These are phyloP conservation scores for Dunaliella primolecta DNA, from an alignment of 139 green algal genomes.

Conservation along the genomic window DNA sequence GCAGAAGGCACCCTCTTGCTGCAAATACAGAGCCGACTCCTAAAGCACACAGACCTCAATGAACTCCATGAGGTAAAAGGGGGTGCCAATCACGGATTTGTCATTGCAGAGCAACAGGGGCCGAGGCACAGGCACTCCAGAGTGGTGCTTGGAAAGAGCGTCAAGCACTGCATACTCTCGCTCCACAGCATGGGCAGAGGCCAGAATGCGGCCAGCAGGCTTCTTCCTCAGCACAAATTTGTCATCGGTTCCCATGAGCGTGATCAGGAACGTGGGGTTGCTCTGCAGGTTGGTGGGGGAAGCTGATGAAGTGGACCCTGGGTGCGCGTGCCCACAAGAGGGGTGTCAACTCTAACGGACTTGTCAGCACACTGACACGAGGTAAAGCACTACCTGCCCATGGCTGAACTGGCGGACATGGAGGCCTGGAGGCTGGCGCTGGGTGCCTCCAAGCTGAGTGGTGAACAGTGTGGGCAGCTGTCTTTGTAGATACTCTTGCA, in stretches of 20 bases:
- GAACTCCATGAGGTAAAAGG: conserved; percentile 94
- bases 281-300: conserved; percentile 74
- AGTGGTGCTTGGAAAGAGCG: conserved; percentile 41
- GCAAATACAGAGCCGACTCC: too few relatives aligned
- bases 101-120: conserved; percentile 80
- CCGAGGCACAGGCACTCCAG: conserved; percentile 75
- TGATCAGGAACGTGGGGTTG: conserved; percentile 95
- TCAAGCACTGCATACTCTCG: conserved; percentile 76
- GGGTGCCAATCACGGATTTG: conserved; percentile 76
- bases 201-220: conserved; percentile 84
- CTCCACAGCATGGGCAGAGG: conserved; percentile 92
- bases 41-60: neutral
- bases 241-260: neutral
- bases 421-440: neutral
- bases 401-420: neutral
- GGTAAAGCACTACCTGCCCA: neutral
- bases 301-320: conserved; percentile 82
- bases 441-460: neutral
- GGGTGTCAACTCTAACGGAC: conserved; percentile 64
- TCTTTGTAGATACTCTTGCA: neutral
- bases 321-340: conserved; percentile 70
- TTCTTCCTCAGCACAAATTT: conserved; percentile 91
- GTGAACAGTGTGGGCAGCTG: neutral
- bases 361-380: neutral
- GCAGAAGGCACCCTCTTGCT: too few relatives aligned